Evolutionary conservation across 108 stramenopile species (phyloP), one percentile per base, ranked within the genome.

Genomic region (Nitzschia inconspicua): DNA sequence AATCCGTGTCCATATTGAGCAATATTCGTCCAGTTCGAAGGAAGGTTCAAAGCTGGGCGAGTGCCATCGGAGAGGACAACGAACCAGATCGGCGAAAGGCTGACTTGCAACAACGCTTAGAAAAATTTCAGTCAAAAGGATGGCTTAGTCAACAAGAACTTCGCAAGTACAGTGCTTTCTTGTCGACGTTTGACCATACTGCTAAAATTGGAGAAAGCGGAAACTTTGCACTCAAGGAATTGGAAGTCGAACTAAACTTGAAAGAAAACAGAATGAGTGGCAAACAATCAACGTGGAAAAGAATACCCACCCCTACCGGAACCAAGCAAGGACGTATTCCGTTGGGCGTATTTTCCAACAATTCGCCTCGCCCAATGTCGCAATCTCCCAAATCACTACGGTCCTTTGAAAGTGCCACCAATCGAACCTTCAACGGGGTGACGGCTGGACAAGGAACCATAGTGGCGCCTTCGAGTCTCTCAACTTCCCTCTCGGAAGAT

Each of bases 121-220:
- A 39, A 6, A 30, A 36, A 0, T 70, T 56, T 47, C 35, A 42
- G 24, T 50, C 68, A 20, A 32, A 42, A 34, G 60, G 60, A 10
- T 70, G 68, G 68, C 27, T 70, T 24, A 48, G 50, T 9, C 49
- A 70, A 48, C 42, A 70, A 29, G 68, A 70, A 37, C 42, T 42
- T 40, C 51, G 60, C 8, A 19, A 70, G 35, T 60, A 70, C 60
- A 61, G 40, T 13, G 60, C 49, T 7, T 52, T 70, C 9, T n/a
- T 70, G 4, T 35, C 53, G 4, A 36, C 32, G 23, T 54, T 20
- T 22, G 16, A 54, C 0, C 36, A 37, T 11, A 44, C 58, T 0
- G 58, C 59, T 9, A 36, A 18, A 23, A 54, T 54, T n/a, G 53
- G 53, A 29, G 31, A 25, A 2, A 54, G 30, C 13, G 53, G 53